Evolutionary conservation across 2,329 filamentous ascomycete genomes (phyloP), one percentile per base, ranked within the genome.

Genomic region (Didymellaceae sp.): DNA sequence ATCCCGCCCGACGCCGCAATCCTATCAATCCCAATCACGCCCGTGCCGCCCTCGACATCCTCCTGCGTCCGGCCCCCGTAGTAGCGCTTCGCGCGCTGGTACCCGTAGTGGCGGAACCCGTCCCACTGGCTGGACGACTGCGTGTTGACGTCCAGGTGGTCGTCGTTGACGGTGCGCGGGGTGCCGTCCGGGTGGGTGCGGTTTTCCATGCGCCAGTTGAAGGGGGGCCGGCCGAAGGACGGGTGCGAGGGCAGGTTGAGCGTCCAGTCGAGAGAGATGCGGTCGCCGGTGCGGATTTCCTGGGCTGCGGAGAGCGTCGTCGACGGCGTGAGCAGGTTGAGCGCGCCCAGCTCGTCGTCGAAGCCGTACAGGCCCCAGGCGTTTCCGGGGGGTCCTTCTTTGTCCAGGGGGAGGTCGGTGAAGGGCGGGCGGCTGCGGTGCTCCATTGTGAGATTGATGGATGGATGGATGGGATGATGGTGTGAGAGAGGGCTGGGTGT

Each of bases 291-390:
- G 34, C 73, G 71, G 54, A 81, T 80, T 57, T 81, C 78, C 14
- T 69, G 65, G 1, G 77, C 72, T 0, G 78, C 78, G 6, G 68
- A 63, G 6, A 68, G 68, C 16, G 78, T 72, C 9, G 71, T 72
- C n/a, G 71, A 63, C 0, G 78, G 74, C 0, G 80, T 84, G 45
- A 84, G 73, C 2, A 82, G 73, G 62, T 84, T 84, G 1, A 85
- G 71, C 59, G 78, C 81, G 18, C 82, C 82, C 9, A 82, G 72
- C 55, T 83, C 71, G 51, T 84, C 82, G 2, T 72, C 48, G 5
- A 71, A 61, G 2, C 81, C 81, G 54, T 80, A 83, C 4, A 82
- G 75, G 1, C 80, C 80, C 82, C 82, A 85, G 5, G 82, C 79
- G 48, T 84, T 84, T 6, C 79, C 78, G 2, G 67, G 73, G 6